phyloP scores from a whole-genome alignment of 2,329 filamentous ascomycete genomes.

The Neophaeococcomyces mojaviensis region DNA sequence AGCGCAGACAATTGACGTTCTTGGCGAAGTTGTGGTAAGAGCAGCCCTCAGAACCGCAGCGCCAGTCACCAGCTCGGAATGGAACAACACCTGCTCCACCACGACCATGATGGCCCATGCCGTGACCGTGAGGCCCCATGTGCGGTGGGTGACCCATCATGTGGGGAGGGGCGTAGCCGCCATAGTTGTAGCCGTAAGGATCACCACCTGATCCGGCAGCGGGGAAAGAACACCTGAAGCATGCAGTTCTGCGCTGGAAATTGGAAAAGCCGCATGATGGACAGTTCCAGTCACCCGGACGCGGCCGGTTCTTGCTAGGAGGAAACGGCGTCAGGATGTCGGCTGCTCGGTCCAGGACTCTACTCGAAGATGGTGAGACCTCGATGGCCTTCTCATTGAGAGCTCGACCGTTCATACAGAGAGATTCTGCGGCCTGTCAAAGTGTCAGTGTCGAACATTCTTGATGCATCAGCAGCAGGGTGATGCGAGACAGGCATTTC shows the following conservation, averaged over 20 bases:
- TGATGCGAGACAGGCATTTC: constrained; percentile 7
- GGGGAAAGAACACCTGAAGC: constrained; percentile 99
- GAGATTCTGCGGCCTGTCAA: constrained; percentile 78
- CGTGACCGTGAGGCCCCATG: constrained; percentile 52
- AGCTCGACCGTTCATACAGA: constrained; percentile 98
- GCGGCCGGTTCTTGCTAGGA: constrained; percentile 94
- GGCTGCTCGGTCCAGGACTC: constrained; percentile 87
- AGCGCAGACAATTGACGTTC: constrained; percentile 95
- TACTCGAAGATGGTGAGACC: constrained; percentile 93
- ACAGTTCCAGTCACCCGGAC: constrained; percentile 97
- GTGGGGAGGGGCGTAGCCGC: constrained; percentile 55
- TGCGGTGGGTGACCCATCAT: constrained; percentile 67
- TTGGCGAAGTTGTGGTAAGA: constrained; percentile 99
- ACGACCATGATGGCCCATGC: constrained; percentile 49
- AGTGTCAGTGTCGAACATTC: constrained; percentile 4
- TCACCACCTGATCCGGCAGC: constrained; percentile 73
- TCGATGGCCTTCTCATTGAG: constrained; percentile 99
- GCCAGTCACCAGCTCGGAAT: constrained; percentile 98
- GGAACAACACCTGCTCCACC: constrained; percentile 76
- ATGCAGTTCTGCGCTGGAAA: constrained; percentile 96
- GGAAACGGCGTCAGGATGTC: constrained; percentile 97
- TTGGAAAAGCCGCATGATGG: constrained; percentile 98
- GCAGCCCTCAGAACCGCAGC: constrained; percentile 94
- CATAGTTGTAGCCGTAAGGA: constrained; percentile 54
- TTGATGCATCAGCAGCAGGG: not conserved